Evolutionary conservation across 371 early-diverging fungal species (phyloP).

Genomic region (Mycotypha africana): DNA sequence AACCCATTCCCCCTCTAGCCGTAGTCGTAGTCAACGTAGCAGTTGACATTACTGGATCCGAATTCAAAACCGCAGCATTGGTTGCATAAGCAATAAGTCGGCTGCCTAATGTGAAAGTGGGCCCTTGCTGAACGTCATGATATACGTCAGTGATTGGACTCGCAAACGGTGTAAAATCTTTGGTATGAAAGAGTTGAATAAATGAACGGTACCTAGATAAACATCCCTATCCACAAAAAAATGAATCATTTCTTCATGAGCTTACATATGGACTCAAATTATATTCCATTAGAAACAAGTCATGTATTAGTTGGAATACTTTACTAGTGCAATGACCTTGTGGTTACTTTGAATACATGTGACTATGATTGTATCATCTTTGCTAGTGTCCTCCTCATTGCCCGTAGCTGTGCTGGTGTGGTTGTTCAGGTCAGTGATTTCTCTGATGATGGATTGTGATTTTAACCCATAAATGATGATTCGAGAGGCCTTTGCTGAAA

Average conservation of each 20-base stretch:
- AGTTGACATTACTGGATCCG: constrained; percentile 25
- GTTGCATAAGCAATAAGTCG: constrained; percentile 64
- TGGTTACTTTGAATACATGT: constrained; percentile 45
- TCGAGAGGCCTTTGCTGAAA: not conserved
- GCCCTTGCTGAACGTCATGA: constrained; percentile 28
- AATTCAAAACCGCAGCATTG: constrained; percentile 32
- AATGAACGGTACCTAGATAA: constrained; percentile 25
- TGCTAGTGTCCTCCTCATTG: constrained; percentile 27
- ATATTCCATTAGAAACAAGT: too few species aligned
- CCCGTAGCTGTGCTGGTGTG: too few species aligned
- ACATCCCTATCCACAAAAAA: constrained; percentile 18
- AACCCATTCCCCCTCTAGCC: too few species aligned
- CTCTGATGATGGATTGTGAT: constrained; percentile 32
- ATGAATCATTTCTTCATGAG: too few species aligned
- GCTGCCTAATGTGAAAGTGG: constrained; percentile 58
- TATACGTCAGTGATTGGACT: constrained; percentile 45
- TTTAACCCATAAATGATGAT: constrained; percentile 39
- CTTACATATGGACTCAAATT: too few species aligned
- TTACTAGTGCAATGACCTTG: constrained; percentile 47
- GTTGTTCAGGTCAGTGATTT: constrained; percentile 25
- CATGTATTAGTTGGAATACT: constrained; percentile 1
- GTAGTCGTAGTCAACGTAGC: too few species aligned
- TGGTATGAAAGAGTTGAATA: constrained; percentile 36
- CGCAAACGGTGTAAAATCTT: constrained; percentile 20
- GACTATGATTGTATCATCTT: constrained; percentile 30